Evolutionary conservation across 352 stramenopile species (phyloP).

Genomic region (Blastocystis sp.): DNA sequence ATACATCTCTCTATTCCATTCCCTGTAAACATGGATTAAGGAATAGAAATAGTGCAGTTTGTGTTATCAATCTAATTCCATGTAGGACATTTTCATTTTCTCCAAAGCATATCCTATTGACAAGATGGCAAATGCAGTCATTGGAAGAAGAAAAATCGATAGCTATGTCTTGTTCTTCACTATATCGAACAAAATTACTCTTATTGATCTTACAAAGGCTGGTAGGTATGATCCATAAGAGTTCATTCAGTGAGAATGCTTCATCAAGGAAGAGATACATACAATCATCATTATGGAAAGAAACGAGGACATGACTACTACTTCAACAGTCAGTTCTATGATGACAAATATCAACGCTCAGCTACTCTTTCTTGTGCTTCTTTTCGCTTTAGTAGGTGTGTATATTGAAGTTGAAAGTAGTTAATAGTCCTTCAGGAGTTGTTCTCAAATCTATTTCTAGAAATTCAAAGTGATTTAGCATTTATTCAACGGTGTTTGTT

Average conservation of each 20-base stretch:
- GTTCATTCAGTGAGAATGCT: neutral
- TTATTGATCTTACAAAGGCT: neutral
- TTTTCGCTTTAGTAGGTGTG: neutral
- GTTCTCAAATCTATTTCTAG: no score
- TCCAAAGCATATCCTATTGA: neutral
- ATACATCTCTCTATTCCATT: neutral
- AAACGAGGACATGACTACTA: neutral
- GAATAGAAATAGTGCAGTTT: conserved; percentile 29
- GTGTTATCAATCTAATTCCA: neutral
- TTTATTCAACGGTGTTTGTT: no score
- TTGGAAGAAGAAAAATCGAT: conserved; percentile 39
- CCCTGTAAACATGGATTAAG: neutral
- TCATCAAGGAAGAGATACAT: conserved; percentile 33
- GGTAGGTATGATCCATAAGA: neutral
- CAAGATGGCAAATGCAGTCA: neutral
- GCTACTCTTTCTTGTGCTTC: neutral
- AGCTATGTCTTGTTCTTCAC: conserved; percentile 48
- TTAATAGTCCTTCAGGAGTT: no score
- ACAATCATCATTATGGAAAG: neutral
- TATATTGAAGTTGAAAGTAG: no score
- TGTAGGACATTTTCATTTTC: conserved; percentile 42
- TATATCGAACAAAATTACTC: neutral
- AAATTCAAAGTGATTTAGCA: no score
- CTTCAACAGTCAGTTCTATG: conserved; percentile 48
- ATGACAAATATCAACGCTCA: neutral